A percentile compares a stretch with the other conserved stretches of the same genome.
Conservation (phyloP, 257 asterid species). For the Nicotiana tabacum region DNA sequence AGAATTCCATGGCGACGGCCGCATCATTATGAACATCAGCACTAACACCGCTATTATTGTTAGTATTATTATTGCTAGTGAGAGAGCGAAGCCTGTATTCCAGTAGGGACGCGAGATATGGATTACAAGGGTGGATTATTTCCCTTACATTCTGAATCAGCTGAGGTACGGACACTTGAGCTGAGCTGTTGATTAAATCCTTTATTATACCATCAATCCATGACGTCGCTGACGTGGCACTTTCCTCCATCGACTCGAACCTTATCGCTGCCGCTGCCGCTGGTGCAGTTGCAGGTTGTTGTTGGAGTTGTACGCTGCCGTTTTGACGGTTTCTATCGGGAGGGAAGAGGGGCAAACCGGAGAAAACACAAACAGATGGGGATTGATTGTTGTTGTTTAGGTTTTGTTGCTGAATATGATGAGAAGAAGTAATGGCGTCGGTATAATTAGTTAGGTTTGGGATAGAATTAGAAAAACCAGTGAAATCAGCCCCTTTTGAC, state of each 20-base stretch:
- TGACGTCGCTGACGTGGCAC: conserved; percentile 33
- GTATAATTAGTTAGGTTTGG: conserved; percentile 19
- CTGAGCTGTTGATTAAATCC: conserved; percentile 72
- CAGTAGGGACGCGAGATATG: conserved; percentile 69
- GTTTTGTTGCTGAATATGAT: conserved; percentile 9
- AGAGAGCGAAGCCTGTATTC: conserved; percentile 84
- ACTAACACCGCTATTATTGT: background rate
- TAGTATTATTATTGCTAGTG: background rate
- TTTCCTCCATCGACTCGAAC: conserved; percentile 41
- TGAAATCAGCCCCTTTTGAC: conserved; percentile 35
- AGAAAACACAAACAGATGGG: conserved; percentile 73
- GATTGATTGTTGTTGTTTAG: conserved; percentile 10
- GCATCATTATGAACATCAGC: background rate
- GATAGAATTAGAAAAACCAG: conserved; percentile 26
- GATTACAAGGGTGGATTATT: conserved; percentile 87
- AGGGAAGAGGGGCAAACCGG: conserved; percentile 90
- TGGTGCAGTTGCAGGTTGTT: background rate
- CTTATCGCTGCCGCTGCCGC: too few species aligned
- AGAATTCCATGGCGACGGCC: background rate
- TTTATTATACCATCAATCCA: conserved; percentile 92
- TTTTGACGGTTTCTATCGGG: conserved; percentile 42
- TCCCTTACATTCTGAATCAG: conserved; percentile 90
- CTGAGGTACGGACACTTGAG: conserved; percentile 70
- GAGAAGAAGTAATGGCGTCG: conserved; percentile 25
- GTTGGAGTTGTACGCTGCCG: conserved; percentile 20